Conservation (phyloP, 2,329 filamentous ascomycete species). For the Sclerotinia glacialis region DNA sequence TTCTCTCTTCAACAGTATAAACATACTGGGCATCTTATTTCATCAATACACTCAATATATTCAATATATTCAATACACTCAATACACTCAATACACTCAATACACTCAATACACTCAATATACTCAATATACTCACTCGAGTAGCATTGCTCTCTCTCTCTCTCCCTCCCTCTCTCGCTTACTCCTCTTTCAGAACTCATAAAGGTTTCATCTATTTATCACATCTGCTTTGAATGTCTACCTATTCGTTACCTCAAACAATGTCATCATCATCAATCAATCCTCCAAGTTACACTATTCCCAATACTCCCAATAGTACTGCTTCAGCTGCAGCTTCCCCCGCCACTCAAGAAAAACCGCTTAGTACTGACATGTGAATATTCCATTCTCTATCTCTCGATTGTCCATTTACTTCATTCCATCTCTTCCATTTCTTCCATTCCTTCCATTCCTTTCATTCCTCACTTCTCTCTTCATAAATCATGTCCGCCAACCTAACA, state of each 20-base stretch:
- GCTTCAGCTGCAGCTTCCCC: conserved; percentile 5
- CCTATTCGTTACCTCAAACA: neutral
- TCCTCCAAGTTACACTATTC: neutral
- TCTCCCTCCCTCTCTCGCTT: no score
- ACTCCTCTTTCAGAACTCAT: no score
- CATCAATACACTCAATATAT: neutral
- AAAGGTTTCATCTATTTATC: no score
- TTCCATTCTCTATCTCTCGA: conserved; percentile 13
- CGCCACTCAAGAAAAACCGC: conserved; percentile 38
- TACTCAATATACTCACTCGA: neutral
- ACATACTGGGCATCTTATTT: neutral
- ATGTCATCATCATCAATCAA: conserved; percentile 11
- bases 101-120: no score
- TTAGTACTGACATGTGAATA: conserved; percentile 39
- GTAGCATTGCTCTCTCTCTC: neutral
- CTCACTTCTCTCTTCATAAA: conserved; percentile 21
- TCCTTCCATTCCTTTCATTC: no score
- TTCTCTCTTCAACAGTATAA: neutral
- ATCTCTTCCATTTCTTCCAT: no score
- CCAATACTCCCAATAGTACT: neutral
- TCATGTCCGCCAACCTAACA: conserved; percentile 31
- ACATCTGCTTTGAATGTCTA: no score
- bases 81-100: neutral
- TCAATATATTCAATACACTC: no score
- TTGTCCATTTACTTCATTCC: neutral